These are phyloP conservation scores for Linum trigynum DNA, from an alignment of 345 rosid genomes.

Conservation along the genomic window DNA sequence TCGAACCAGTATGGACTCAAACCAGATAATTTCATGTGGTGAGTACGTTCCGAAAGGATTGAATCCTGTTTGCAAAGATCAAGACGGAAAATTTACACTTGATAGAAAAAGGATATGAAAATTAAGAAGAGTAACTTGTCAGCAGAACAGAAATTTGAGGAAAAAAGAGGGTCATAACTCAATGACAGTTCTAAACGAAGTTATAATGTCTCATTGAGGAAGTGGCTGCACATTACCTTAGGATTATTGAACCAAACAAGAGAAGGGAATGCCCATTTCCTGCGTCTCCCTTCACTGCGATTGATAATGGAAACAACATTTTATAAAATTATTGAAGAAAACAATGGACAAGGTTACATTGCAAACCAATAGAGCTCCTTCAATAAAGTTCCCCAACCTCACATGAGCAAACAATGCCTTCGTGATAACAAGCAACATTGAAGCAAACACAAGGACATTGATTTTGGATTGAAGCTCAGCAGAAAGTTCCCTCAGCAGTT, in stretches of 20 bases:
- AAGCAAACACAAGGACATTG: slow-evolving; percentile 72
- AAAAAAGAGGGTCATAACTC: background rate
- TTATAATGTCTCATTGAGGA: slow-evolving; percentile 7
- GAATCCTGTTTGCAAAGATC: slow-evolving; percentile 31
- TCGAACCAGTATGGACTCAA: slow-evolving; percentile 94
- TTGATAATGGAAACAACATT: slow-evolving; percentile 15
- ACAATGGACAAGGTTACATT: background rate
- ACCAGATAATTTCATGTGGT: slow-evolving; percentile 56
- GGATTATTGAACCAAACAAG: slow-evolving; percentile 37
- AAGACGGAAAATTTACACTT: background rate
- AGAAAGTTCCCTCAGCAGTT: slow-evolving; percentile 74
- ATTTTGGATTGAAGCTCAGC: slow-evolving; percentile 68
- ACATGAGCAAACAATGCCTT: slow-evolving; percentile 85
- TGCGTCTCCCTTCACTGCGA: slow-evolving; percentile 83
- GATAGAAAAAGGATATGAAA: background rate
- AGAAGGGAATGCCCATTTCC: slow-evolving; percentile 90
- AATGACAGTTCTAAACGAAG: background rate
- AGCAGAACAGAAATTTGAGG: background rate
- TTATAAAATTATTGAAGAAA: slow-evolving; percentile 8
- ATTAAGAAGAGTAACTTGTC: background rate
- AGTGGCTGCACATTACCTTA: slow-evolving; percentile 39
- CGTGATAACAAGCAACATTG: slow-evolving; percentile 85
- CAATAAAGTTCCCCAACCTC: slow-evolving; percentile 42
- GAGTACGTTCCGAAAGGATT: slow-evolving; percentile 26
- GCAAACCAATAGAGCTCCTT: background rate